phyloP scores from a whole-genome alignment of 108 stramenopile genomes.

The Nitzschia sp. region DNA sequence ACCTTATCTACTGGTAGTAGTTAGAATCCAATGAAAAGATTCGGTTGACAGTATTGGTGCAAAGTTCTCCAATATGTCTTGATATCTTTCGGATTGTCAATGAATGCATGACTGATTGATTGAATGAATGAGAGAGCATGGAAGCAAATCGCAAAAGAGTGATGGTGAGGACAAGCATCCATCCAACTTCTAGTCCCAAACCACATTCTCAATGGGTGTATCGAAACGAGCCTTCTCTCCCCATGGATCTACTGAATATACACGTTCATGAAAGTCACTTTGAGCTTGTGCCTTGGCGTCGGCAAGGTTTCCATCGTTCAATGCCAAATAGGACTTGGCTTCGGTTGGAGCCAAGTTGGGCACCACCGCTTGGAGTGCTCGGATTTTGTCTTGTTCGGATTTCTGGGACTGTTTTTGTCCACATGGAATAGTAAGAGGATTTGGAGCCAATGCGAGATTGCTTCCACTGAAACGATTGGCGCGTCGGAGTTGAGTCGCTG shows the following conservation, averaged over 20 bases:
- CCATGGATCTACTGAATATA: background rate
- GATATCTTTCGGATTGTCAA: background rate
- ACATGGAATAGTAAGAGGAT: conserved; percentile 51
- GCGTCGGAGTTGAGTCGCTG: conserved; percentile 50
- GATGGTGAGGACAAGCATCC: background rate
- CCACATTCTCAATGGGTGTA: conserved; percentile 6
- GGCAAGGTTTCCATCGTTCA: conserved; percentile 52
- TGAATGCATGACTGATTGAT: background rate
- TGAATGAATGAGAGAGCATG: no score
- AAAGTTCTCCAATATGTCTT: no score
- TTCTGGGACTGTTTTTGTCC: background rate
- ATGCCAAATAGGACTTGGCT: conserved; percentile 55
- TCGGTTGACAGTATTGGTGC: no score
- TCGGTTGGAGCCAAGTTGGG: conserved; percentile 25
- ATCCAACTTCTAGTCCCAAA: conserved; percentile 1
- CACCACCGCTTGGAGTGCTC: background rate
- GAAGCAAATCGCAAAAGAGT: no score
- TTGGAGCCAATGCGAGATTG: conserved; percentile 51
- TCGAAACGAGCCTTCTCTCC: conserved; percentile 14
- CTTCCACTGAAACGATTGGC: conserved; percentile 60
- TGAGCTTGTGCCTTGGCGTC: conserved; percentile 41
- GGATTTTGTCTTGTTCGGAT: background rate
- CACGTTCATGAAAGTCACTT: conserved; percentile 6
- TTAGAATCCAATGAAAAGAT: background rate
- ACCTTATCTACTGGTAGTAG: background rate